A percentile compares a stretch with the other conserved stretches of the same genome.
These are phyloP conservation scores for Phytophthora sojae DNA, from an alignment of 352 stramenopile species.

Conservation along the genomic window DNA sequence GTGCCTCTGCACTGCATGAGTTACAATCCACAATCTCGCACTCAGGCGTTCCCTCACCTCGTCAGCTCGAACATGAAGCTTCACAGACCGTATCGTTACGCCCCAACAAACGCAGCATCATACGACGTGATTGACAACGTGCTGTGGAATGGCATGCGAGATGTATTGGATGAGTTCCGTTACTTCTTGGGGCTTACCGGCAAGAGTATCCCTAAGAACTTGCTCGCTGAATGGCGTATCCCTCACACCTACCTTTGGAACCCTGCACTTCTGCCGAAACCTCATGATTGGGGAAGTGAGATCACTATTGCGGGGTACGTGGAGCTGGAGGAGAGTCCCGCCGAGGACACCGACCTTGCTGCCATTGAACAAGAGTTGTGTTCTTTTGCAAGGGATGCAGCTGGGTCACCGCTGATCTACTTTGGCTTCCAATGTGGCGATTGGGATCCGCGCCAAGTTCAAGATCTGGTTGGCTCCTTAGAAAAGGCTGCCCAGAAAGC, in stretches of 20 bases:
- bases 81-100: slow-evolving; percentile 54
- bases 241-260: slow-evolving; percentile 86
- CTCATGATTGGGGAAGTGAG: slow-evolving; percentile 67
- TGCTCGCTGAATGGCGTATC: slow-evolving; percentile 57
- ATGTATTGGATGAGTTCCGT: slow-evolving; percentile 69
- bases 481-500: slow-evolving; percentile 47
- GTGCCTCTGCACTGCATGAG: slow-evolving; percentile 79
- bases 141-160: slow-evolving; percentile 53
- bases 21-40: slow-evolving; percentile 57
- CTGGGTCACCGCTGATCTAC: slow-evolving; percentile 51
- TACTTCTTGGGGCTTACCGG: slow-evolving; percentile 57
- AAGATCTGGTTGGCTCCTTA: slow-evolving; percentile 54
- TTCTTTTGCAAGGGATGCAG: slow-evolving; percentile 15
- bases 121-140: slow-evolving; percentile 66
- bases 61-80: slow-evolving; percentile 58
- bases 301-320: slow-evolving; percentile 66
- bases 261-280: slow-evolving; percentile 57
- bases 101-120: slow-evolving; percentile 51
- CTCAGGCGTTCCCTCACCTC: slow-evolving; percentile 65
- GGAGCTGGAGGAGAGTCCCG: slow-evolving; percentile 37
- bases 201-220: slow-evolving; percentile 43
- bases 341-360: slow-evolving; percentile 20
- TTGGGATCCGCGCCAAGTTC: slow-evolving; percentile 46
- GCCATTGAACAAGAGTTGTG: slow-evolving; percentile 38
- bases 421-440: slow-evolving; percentile 61